Evolutionary conservation across 192 early-diverging fungal species (phyloP).

Genomic region (Backusella mclennaniae): DNA sequence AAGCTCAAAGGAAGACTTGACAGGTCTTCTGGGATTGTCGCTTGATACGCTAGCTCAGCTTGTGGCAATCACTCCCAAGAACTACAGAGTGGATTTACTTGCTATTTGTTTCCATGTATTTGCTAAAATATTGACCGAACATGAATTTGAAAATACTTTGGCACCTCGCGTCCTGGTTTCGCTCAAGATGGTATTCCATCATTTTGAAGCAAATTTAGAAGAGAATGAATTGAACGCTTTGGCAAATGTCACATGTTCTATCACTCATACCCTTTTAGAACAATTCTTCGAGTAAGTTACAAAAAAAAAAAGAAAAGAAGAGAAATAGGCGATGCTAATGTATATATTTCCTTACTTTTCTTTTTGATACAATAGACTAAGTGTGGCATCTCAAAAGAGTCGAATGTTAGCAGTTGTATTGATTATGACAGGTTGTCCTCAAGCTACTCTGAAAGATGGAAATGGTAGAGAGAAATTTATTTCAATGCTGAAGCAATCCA

Average conservation of each 20-base stretch:
- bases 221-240: conserved; percentile 19
- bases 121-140: conserved; percentile 41
- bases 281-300: conserved; percentile 19
- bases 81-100: conserved; percentile 46
- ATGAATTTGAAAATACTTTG: conserved; percentile 42
- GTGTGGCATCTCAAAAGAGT: conserved; percentile 20
- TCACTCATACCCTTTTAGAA: conserved; percentile 28
- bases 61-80: conserved; percentile 40
- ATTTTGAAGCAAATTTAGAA: conserved; percentile 28
- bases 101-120: conserved; percentile 53
- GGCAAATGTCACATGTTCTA: conserved; percentile 21
- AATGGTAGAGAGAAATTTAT: conserved; percentile 14
- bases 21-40: conserved; percentile 32
- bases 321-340: background rate
- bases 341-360: background rate
- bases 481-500: conserved; percentile 12
- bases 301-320: background rate
- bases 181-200: conserved; percentile 44
- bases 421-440: conserved; percentile 35
- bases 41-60: conserved; percentile 46
- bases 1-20: conserved; percentile 18
- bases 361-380: background rate
- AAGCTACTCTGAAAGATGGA: conserved; percentile 19
- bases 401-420: conserved; percentile 28
- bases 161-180: conserved; percentile 45